Evolutionary conservation across 2,329 filamentous ascomycete species (phyloP), one percentile per base, ranked within the genome.

Genomic region (Colletotrichum costaricense): DNA sequence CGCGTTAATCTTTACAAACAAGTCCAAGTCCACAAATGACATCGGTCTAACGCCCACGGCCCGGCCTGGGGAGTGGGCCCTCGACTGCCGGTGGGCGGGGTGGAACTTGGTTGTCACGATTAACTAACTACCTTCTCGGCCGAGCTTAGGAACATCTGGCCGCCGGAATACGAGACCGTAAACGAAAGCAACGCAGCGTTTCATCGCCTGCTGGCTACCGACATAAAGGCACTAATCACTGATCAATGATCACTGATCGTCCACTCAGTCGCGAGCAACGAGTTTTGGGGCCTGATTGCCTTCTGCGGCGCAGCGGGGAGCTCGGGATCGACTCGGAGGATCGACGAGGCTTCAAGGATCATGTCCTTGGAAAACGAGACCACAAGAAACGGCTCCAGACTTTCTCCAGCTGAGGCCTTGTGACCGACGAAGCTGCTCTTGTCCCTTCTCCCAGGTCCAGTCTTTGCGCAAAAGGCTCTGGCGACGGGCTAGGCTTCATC

Each of bases 11-110:
- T 63, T 65, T 46, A 55, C 33, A 35, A 49, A 19, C 19, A 49
- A 22, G 42, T 49, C 5, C 4, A 52, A 49, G 55, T 71, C 71
- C 71, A 73, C 71, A 71, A 73, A 73, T 73, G 71, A 71, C 24
- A 57, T 66, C 56, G 67, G 24, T n/a, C 24, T 35, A 49, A 49
- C 46, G 24, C 26, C n/a, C 19, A 26, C 55, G 69, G 49, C 30
- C 42, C 58, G 42, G 59, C 42, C 38, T 55, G 28, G 33, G 35
- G 26, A 30, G 46, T 66, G 56, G 67, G 12, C 3, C 42, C 26
- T 46, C n/a, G 5, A 28, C 26, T 30, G 19, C 49, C 56, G 42
- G 46, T 38, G 26, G 55, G 49, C 33, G 46, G 66, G 60, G 38
- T 26, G 11, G 28, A 57, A 59, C 22, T 24, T 26, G 38, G 64